Evolutionary conservation across 2,329 filamentous ascomycete genomes (phyloP).

Genomic region (Fusarium sp.): DNA sequence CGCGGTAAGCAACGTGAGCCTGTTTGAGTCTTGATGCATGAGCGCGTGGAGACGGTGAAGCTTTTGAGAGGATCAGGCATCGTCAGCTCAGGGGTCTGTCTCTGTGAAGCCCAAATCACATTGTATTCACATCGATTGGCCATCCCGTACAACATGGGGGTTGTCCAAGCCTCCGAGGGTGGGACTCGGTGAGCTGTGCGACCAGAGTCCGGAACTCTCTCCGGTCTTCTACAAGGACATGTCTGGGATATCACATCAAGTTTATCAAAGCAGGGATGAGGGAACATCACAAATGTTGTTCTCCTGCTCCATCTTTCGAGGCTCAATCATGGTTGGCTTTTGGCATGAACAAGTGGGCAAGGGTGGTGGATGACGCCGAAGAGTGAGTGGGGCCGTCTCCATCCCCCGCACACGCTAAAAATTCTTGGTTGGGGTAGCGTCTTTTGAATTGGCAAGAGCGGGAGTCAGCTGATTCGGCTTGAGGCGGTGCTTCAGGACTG

Average conservation of each 20-base stretch:
- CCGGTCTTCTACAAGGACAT: neutral
- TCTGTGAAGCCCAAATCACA: neutral
- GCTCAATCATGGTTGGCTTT: neutral
- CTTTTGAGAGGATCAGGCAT: neutral
- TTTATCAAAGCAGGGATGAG: neutral
- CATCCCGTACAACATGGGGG: neutral
- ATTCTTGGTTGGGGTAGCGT: slow-evolving; percentile 4
- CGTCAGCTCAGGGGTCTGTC: neutral
- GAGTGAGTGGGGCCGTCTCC: neutral
- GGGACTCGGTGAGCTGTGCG: slow-evolving; percentile 2
- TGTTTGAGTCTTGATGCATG: neutral
- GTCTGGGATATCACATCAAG: neutral
- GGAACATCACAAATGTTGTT: neutral
- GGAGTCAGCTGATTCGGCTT: slow-evolving; percentile 2
- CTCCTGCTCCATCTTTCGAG: neutral
- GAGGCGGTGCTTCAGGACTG: neutral
- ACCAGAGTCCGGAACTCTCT: neutral
- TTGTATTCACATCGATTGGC: neutral
- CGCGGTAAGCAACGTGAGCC: neutral
- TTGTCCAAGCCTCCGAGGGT: neutral
- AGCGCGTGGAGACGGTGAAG: neutral
- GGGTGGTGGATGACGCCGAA: neutral
- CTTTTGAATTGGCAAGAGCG: neutral
- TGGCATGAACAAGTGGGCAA: slow-evolving; percentile 2
- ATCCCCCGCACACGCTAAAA: slow-evolving; percentile 9